Percentiles rank a stretch among this genome's conserved stretches.
These are phyloP conservation scores for Sporothrix variecibatus DNA, from an alignment of 2,329 filamentous ascomycete genomes.

Conservation along the genomic window DNA sequence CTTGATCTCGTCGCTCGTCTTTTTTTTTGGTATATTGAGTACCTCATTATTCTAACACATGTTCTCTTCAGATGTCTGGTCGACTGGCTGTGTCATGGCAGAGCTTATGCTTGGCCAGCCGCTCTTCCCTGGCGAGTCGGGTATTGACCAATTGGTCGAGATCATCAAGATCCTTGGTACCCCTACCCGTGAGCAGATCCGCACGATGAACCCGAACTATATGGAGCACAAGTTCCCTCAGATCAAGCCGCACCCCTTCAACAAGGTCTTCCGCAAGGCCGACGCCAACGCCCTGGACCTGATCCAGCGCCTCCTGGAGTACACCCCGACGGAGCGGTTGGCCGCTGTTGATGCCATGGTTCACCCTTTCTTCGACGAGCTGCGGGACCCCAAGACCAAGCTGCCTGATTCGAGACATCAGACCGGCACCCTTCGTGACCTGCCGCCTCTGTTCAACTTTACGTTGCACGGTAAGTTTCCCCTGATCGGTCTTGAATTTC, in stretches of 20 bases:
- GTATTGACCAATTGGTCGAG: slow-evolving; percentile 97
- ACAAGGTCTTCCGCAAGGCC: slow-evolving; percentile 98
- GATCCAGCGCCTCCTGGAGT: slow-evolving; percentile 91
- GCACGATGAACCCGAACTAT: slow-evolving; percentile 99
- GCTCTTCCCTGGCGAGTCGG: slow-evolving; percentile 95
- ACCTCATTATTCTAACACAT: background rate
- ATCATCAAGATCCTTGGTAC: slow-evolving; percentile 99
- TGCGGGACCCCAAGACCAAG: slow-evolving; percentile 86
- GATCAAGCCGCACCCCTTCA: slow-evolving; percentile 99
- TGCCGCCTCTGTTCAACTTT: slow-evolving; percentile 91
- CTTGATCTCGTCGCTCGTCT: slow-evolving; percentile 18
- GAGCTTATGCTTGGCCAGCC: slow-evolving; percentile 98
- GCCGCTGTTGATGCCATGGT: slow-evolving; percentile 96
- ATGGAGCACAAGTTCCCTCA: slow-evolving; percentile 99
- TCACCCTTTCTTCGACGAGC: slow-evolving; percentile 97
- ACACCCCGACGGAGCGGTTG: slow-evolving; percentile 93
- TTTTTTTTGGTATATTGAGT: background rate
- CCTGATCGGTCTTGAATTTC: no score
- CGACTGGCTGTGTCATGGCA: slow-evolving; percentile 98
- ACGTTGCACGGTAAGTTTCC: slow-evolving; percentile 77
- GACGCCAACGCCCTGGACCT: slow-evolving; percentile 90
- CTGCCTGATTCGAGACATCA: slow-evolving; percentile 93
- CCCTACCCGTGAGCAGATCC: slow-evolving; percentile 94
- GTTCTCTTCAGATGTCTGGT: slow-evolving; percentile 81
- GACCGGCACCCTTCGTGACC: slow-evolving; percentile 74